Percentiles rank a stretch among this genome's conserved stretches.
Evolutionary conservation across 1,284 basidiomycete species (phyloP).

Genomic region (Paramarasmius palmivorus): DNA sequence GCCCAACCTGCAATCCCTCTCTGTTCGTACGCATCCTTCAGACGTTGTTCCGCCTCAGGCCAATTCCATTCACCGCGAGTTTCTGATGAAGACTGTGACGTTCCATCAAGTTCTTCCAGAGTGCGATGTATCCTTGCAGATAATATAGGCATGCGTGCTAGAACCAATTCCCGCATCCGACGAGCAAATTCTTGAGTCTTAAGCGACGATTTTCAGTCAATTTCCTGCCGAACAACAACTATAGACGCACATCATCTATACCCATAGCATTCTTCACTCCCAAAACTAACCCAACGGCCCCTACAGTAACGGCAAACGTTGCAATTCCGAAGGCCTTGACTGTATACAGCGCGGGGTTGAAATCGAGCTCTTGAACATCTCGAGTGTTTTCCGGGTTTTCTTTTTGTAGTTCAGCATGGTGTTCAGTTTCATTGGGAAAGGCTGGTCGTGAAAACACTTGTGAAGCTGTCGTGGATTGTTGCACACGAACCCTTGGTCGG

Average conservation of each 20-base stretch:
- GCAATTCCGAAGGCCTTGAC: constrained; percentile 42
- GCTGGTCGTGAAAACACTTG: background rate
- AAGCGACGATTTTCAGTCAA: background rate
- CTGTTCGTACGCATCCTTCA: constrained; percentile 53
- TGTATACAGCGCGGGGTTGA: constrained; percentile 33
- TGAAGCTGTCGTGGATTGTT: background rate
- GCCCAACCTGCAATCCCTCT: constrained; percentile 57
- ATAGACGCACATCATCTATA: constrained; percentile 33
- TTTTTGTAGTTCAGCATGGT: background rate
- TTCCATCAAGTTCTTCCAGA: constrained; percentile 30
- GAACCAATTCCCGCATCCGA: constrained; percentile 47
- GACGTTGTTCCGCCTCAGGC: constrained; percentile 49
- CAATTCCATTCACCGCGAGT: constrained; percentile 42
- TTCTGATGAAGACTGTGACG: constrained; percentile 12
- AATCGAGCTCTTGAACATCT: constrained; percentile 16
- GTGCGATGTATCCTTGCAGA: constrained; percentile 50
- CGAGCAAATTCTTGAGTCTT: constrained; percentile 59
- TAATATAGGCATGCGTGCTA: constrained; percentile 46
- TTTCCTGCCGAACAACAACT: background rate
- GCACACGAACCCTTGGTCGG: no score
- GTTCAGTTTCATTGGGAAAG: background rate
- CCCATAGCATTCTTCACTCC: constrained; percentile 35
- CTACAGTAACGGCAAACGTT: constrained; percentile 35
- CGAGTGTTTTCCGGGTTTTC: constrained; percentile 23
- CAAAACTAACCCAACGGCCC: constrained; percentile 27